These are phyloP conservation scores for Scenedesmus sp. DNA, from an alignment of 163 green algal genomes.

Conservation along the genomic window DNA sequence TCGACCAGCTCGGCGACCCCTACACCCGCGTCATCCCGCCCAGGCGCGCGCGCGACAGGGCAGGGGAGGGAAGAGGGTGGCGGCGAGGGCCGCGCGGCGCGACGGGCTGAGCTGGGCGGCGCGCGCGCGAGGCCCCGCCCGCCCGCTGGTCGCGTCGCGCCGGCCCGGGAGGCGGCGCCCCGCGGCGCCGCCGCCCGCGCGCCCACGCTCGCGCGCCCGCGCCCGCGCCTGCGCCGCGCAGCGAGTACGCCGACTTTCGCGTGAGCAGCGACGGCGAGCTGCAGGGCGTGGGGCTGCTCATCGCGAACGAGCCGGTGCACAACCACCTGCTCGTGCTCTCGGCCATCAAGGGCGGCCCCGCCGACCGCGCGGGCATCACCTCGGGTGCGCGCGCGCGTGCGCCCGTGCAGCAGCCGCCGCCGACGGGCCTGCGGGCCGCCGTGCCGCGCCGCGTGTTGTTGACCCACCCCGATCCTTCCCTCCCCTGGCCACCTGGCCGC, in stretches of 20 bases:
- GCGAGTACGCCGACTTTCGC: constrained; percentile 88
- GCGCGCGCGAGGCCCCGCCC: too few relatives aligned
- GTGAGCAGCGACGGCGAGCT: constrained; percentile 87
- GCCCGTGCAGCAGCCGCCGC: background rate
- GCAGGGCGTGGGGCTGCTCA: constrained; percentile 93
- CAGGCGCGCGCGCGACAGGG: constrained; percentile 51
- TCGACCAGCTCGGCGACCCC: constrained; percentile 86
- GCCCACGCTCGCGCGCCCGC: too few relatives aligned
- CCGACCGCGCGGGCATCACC: constrained; percentile 57
- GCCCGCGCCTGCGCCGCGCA: too few relatives aligned
- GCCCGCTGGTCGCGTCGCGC: too few relatives aligned
- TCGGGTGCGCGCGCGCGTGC: background rate
- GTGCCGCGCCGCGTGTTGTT: background rate
- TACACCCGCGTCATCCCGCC: constrained; percentile 88
- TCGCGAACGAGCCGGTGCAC: constrained; percentile 73
- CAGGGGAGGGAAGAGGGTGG: background rate
- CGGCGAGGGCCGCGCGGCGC: too few relatives aligned
- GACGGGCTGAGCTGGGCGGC: too few relatives aligned
- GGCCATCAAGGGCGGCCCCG: constrained; percentile 85
- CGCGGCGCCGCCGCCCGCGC: too few relatives aligned
- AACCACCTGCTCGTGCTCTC: constrained; percentile 76
- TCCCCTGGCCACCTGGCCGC: too few relatives aligned
- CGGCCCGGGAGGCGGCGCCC: too few relatives aligned
- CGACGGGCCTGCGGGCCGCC: background rate
- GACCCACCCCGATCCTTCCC: too few relatives aligned